Conservation (phyloP, 2,329 filamentous ascomycete genomes). For the Exophiala dermatitidis region DNA sequence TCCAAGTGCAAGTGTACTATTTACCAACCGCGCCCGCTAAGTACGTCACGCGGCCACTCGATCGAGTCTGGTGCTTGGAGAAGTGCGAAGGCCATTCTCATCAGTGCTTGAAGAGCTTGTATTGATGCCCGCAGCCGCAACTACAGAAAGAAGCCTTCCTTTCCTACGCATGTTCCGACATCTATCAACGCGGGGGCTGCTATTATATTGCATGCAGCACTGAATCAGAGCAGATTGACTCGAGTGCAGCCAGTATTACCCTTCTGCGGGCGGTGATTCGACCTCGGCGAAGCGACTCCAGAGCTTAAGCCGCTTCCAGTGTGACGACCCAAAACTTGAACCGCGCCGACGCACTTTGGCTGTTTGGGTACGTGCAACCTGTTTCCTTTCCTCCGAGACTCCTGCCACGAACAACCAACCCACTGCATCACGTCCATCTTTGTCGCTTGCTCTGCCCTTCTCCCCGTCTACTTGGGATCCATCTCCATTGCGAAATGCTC, state of each 20-base stretch:
- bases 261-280: background rate
- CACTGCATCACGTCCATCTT: background rate
- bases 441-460: background rate
- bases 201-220: background rate
- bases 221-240: conserved; percentile 5
- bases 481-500: background rate
- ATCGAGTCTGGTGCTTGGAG: background rate
- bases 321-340: background rate
- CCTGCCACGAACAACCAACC: conserved; percentile 3
- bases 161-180: background rate
- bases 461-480: conserved; percentile 1
- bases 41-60: background rate
- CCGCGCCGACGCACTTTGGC: background rate
- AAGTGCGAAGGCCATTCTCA: background rate
- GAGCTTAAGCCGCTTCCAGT: background rate
- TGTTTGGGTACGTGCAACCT: conserved; percentile 16
- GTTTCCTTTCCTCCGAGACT: conserved; percentile 26
- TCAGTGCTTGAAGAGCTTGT: background rate
- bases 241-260: background rate
- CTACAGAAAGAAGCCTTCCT: background rate
- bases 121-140: background rate
- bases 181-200: background rate
- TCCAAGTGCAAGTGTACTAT: too few relatives aligned
- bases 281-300: background rate
- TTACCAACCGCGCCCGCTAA: too few relatives aligned